Evolutionary conservation across 2,329 filamentous ascomycete species (phyloP).

Genomic region (Leptoxyphium fumago): DNA sequence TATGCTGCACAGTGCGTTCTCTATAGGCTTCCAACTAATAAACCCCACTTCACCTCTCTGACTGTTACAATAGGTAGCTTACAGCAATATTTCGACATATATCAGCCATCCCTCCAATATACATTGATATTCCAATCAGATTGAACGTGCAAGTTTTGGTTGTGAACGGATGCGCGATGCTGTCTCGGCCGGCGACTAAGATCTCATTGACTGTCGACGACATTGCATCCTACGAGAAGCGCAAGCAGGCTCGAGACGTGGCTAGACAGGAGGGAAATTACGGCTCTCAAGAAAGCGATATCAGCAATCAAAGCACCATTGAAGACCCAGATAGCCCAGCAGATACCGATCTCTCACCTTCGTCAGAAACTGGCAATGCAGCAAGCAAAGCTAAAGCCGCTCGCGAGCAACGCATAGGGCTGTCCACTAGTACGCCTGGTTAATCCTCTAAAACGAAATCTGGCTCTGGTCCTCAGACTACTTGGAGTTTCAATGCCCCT

Average conservation of each 20-base stretch:
- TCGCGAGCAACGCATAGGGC: slow-evolving; percentile 16
- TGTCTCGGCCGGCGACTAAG: slow-evolving; percentile 22
- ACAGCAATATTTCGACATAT: not conserved
- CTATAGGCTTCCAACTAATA: too few relatives aligned
- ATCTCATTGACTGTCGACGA: slow-evolving; percentile 21
- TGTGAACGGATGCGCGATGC: slow-evolving; percentile 10
- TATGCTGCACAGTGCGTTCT: too few relatives aligned
- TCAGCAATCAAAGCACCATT: slow-evolving; percentile 10
- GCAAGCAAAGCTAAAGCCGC: slow-evolving; percentile 12
- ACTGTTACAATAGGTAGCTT: too few relatives aligned
- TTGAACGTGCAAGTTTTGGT: slow-evolving; percentile 6
- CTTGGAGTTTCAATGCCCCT: too few relatives aligned
- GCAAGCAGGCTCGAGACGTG: slow-evolving; percentile 15
- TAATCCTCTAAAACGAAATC: not conserved
- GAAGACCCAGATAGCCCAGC: slow-evolving; percentile 6
- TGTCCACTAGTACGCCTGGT: slow-evolving; percentile 4
- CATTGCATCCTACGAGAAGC: slow-evolving; percentile 18
- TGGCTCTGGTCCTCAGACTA: too few relatives aligned
- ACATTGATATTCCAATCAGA: not conserved
- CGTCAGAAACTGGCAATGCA: slow-evolving; percentile 9
- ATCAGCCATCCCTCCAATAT: not conserved
- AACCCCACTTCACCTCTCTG: too few relatives aligned
- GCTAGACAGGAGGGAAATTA: slow-evolving; percentile 7
- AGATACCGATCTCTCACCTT: slow-evolving; percentile 7
- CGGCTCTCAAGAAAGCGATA: slow-evolving; percentile 9